A percentile compares a stretch with the other conserved stretches of the same genome.
These are phyloP conservation scores for Pleurozium schreberi DNA, from an alignment of 225 moss, liverwort and hornwort genomes.

Conservation along the genomic window DNA sequence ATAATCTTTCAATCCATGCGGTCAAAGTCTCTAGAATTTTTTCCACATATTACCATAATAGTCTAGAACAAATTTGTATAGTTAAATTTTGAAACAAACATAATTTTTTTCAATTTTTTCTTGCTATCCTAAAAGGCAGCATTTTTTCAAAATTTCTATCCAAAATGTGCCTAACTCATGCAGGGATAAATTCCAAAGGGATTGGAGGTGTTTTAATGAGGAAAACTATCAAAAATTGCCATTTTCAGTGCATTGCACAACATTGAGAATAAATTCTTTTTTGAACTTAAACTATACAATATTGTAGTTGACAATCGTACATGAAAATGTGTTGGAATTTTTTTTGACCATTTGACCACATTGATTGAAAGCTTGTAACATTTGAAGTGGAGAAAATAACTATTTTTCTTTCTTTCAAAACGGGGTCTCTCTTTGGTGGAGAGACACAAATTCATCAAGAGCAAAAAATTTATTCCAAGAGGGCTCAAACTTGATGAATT, in stretches of 20 bases:
- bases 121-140: fast-evolving
- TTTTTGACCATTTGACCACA: not conserved
- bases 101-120: not conserved
- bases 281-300: not conserved
- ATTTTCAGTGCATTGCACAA: not conserved
- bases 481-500: not conserved
- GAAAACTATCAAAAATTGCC: fast-evolving
- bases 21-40: not conserved
- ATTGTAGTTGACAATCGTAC: not conserved
- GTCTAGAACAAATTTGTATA: not conserved
- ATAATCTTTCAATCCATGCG: not conserved
- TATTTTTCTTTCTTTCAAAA: fast-evolving
- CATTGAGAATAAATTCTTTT: not conserved
- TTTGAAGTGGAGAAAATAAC: not conserved
- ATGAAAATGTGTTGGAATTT: not conserved
- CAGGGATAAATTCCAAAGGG: not conserved
- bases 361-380: not conserved
- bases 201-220: not conserved
- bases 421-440: too few species aligned
- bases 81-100: too few species aligned
- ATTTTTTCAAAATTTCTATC: fast-evolving
- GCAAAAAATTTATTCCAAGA: too few species aligned
- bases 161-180: not conserved
- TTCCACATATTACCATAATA: not conserved
- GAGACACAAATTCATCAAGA: too few species aligned